Percentiles rank a stretch among this genome's conserved stretches.
phyloP scores from a whole-genome alignment of 31 red algal species.

The Odonthalia washingtoniensis region DNA sequence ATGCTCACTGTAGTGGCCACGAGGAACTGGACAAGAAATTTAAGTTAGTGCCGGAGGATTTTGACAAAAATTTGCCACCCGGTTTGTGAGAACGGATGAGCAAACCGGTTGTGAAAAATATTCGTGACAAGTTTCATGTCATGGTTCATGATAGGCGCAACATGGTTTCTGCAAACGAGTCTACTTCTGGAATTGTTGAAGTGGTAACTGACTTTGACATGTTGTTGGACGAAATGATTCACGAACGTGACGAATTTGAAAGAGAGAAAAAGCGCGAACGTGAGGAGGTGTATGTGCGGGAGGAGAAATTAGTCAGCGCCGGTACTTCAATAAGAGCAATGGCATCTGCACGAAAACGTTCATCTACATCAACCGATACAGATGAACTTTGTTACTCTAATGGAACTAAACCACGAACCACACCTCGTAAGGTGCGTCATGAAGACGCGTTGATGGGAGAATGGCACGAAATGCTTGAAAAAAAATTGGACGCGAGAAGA shows the following conservation, averaged over 20 bases:
- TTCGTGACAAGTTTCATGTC: not conserved
- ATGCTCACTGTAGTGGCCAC: not conserved
- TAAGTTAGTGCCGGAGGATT: not conserved
- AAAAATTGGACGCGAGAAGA: not conserved
- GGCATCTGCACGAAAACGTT: not conserved
- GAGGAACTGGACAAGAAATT: not conserved
- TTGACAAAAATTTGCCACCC: not conserved
- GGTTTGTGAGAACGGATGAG: not conserved
- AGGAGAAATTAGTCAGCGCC: not conserved
- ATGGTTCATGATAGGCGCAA: not conserved
- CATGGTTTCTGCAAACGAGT: not conserved
- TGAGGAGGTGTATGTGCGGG: not conserved
- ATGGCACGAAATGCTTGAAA: too few species aligned
- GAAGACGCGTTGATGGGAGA: too few species aligned
- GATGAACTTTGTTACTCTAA: not conserved
- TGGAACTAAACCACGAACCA: not conserved
- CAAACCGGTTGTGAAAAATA: not conserved
- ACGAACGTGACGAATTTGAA: too few species aligned
- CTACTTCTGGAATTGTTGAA: not conserved
- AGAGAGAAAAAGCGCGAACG: not conserved
- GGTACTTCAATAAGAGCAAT: not conserved
- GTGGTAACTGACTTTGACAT: not conserved
- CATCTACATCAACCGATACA: not conserved
- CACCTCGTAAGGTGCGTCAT: too few species aligned
- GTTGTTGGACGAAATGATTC: not conserved